Conservation (phyloP, 2,329 filamentous ascomycete species). For the Fusarium bactridioides region DNA sequence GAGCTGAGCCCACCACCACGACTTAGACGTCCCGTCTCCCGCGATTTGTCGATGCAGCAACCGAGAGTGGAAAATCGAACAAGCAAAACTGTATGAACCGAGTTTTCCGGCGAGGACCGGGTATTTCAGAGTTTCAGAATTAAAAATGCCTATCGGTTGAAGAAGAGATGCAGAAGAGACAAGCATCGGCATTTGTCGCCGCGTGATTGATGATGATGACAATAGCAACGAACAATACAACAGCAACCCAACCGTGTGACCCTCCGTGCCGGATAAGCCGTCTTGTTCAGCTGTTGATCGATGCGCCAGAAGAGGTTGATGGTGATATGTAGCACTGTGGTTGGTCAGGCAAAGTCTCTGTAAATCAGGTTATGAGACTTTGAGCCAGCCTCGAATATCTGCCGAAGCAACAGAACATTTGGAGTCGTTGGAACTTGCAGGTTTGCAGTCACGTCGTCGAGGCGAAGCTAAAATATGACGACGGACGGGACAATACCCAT, state of each 20-base stretch:
- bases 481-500: slow-evolving; percentile 7
- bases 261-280: neutral
- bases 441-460: slow-evolving; percentile 1
- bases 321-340: slow-evolving; percentile 4
- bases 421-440: slow-evolving; percentile 2
- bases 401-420: slow-evolving; percentile 7
- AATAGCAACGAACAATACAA: slow-evolving; percentile 9
- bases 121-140: neutral
- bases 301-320: slow-evolving; percentile 2
- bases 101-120: slow-evolving; percentile 1
- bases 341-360: slow-evolving; percentile 4
- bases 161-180: neutral
- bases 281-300: slow-evolving; percentile 11
- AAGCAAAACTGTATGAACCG: slow-evolving; percentile 6
- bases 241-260: slow-evolving; percentile 5
- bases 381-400: slow-evolving; percentile 6
- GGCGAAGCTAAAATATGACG: slow-evolving; percentile 29
- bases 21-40: slow-evolving; percentile 21
- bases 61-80: slow-evolving; percentile 20
- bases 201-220: slow-evolving; percentile 36
- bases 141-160: neutral
- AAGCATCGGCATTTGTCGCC: neutral
- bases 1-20: slow-evolving; percentile 26
- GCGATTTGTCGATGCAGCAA: slow-evolving; percentile 33
- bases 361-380: slow-evolving; percentile 14